phyloP scores from a whole-genome alignment of 768 basidiomycete genomes.

The Serendipita sp. region DNA sequence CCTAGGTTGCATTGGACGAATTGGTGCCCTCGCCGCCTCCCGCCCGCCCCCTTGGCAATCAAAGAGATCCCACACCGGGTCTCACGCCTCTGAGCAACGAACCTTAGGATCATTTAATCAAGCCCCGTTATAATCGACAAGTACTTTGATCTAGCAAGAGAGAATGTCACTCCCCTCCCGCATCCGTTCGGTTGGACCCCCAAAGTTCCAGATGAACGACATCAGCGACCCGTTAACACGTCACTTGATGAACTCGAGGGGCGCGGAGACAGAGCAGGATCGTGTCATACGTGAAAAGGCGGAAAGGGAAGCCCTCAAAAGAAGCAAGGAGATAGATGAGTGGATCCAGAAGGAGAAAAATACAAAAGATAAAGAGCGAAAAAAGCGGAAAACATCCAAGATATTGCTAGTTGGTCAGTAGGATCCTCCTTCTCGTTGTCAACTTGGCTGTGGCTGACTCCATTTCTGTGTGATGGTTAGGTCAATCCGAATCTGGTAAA shows the following conservation, averaged over 20 bases:
- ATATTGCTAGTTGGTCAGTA: background rate
- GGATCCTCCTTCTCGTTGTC: background rate
- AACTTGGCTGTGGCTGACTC: background rate
- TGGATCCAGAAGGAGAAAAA: background rate
- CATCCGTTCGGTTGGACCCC: background rate
- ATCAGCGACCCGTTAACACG: constrained; percentile 4
- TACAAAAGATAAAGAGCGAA: background rate
- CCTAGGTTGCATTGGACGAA: no score
- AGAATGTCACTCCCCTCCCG: background rate
- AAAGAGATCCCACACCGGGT: no score
- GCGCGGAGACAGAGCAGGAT: background rate
- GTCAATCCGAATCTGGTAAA: constrained; percentile 3
- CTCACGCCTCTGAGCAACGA: no score
- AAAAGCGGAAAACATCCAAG: background rate
- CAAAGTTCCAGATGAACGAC: constrained; percentile 4
- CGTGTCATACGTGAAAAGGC: background rate
- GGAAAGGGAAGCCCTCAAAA: background rate
- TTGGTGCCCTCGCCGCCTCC: no score
- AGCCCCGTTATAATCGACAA: no score
- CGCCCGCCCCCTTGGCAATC: no score
- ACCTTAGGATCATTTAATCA: no score
- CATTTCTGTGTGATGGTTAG: background rate
- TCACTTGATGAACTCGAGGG: background rate
- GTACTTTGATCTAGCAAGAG: no score
- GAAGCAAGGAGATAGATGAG: constrained; percentile 1